Base-by-base conservation (phyloP, 1,284 basidiomycete species). In the Porphyrellus sp. region DNA sequence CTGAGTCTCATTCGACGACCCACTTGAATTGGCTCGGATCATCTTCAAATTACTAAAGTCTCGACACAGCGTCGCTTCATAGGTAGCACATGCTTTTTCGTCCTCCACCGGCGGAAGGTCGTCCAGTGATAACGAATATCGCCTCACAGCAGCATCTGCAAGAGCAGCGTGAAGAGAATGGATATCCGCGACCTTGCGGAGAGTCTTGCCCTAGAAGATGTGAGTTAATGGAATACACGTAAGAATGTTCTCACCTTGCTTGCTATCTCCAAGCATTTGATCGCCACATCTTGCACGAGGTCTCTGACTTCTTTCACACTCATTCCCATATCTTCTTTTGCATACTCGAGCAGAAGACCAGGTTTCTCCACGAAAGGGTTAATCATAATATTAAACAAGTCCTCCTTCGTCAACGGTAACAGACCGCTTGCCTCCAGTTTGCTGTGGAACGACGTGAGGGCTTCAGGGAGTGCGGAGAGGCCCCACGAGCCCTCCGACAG, bases 341-440 rank as follows among this genome's bases (percentile, higher is more conserved):
- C 81, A 57, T 80, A 89, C 47, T 78, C 75, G 45, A 85, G 62
- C 15, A 88, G 63, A 30, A 75, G 68, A 28, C 65, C 55, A 64
- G 76, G 80, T 50, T 76, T 74, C 60, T 87, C 85, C 42, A 86
- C 77, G 61, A 87, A 88, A 25, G 85, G 84, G 64, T 80, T 87
- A 48, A 80, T 66, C 49, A 89, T 74, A 41, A 88, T 71, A 59
- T 82, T 78, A 52, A 78, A 72, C 34, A 85, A 71, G 65, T 89
- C 87, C 48, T 73, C 70, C 57, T 71, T 73, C 43, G 78, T 80
- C 44, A 89, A 53, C 15, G 83, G 84, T 2, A 71, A 70, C 21
- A 88, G 65, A 24, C 74, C 74, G 34, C 85, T 67, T 16, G 71
- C 63, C 49, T 83, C 79, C 41, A 87, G 70, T 59, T 72, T 73